These are phyloP conservation scores for Saccharomyces cerevisiae DNA, from an alignment of 805 yeast species.

Conservation along the genomic window DNA sequence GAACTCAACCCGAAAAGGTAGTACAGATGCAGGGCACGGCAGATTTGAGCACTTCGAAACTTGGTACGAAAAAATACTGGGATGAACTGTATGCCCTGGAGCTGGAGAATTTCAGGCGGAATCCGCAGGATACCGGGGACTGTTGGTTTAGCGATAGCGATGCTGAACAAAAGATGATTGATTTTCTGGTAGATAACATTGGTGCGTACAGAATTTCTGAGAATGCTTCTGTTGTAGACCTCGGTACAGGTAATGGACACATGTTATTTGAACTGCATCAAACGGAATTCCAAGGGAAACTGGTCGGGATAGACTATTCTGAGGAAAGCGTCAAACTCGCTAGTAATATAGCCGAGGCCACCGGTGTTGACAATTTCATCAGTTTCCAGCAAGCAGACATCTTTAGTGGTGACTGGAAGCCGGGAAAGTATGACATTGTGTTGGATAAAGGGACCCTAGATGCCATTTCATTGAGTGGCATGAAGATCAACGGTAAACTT, in stretches of 20 bases:
- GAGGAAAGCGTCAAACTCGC: conserved; percentile 76
- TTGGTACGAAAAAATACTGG: conserved; percentile 91
- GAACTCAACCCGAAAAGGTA: not conserved
- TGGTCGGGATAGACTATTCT: conserved; percentile 82
- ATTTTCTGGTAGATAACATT: conserved; percentile 50
- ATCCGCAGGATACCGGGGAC: conserved; percentile 85
- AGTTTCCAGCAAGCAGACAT: conserved; percentile 65
- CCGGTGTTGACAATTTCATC: conserved; percentile 32
- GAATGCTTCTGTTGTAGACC: conserved; percentile 49
- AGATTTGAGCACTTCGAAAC: conserved; percentile 61
- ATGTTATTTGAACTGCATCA: conserved; percentile 60
- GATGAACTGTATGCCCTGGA: conserved; percentile 76
- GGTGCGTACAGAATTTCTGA: conserved; percentile 29
- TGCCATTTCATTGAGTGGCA: conserved; percentile 83
- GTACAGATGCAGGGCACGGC: conserved; percentile 33
- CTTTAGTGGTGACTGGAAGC: conserved; percentile 35
- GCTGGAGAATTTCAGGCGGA: conserved; percentile 57
- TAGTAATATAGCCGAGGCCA: conserved; percentile 40
- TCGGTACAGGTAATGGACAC: conserved; percentile 97
- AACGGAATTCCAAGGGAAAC: conserved; percentile 50
- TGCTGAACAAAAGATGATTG: conserved; percentile 80
- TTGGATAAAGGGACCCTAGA: conserved; percentile 94
- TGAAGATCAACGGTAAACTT: conserved; percentile 35
- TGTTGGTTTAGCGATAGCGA: conserved; percentile 95
- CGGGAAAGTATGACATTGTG: conserved; percentile 56